A percentile compares a stretch with the other conserved stretches of the same genome.
These are phyloP conservation scores for Acer yangbiense DNA, from an alignment of 345 rosid species.

Conservation along the genomic window DNA sequence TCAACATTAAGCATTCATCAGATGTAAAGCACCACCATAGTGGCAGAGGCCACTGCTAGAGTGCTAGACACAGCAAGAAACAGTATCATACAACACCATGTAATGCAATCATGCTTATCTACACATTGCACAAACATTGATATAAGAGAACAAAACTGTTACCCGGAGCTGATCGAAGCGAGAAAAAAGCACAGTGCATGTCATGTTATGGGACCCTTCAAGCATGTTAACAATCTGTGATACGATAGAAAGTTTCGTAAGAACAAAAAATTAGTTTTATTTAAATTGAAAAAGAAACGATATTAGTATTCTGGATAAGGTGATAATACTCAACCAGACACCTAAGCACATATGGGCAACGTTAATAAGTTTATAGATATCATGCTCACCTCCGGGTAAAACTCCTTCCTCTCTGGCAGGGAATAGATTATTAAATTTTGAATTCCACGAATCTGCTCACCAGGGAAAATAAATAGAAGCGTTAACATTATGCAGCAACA, in stretches of 20 bases:
- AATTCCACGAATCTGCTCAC: constrained; percentile 81
- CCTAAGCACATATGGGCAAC: neutral
- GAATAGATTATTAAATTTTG: constrained; percentile 81
- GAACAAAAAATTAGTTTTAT: neutral
- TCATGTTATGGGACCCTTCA: constrained; percentile 66
- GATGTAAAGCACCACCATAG: too few species aligned
- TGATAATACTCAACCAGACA: neutral
- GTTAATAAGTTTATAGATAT: constrained; percentile 8
- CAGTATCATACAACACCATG: neutral
- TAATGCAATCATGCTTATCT: neutral
- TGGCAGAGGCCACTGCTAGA: neutral
- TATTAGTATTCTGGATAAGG: neutral
- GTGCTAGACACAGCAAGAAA: neutral
- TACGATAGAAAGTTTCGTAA: constrained; percentile 8
- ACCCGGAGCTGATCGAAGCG: constrained; percentile 73
- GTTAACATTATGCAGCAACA: constrained; percentile 12
- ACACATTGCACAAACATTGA: neutral
- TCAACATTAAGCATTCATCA: too few species aligned
- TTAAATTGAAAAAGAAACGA: neutral
- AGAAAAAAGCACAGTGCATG: constrained; percentile 81
- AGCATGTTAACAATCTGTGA: constrained; percentile 88
- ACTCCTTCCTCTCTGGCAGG: constrained; percentile 91
- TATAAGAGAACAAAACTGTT: constrained; percentile 20
- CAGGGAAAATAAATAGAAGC: constrained; percentile 10
- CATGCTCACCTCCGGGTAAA: constrained; percentile 78